phyloP scores from a whole-genome alignment of 2,329 filamentous ascomycete species.

The Esteya vermicola region DNA sequence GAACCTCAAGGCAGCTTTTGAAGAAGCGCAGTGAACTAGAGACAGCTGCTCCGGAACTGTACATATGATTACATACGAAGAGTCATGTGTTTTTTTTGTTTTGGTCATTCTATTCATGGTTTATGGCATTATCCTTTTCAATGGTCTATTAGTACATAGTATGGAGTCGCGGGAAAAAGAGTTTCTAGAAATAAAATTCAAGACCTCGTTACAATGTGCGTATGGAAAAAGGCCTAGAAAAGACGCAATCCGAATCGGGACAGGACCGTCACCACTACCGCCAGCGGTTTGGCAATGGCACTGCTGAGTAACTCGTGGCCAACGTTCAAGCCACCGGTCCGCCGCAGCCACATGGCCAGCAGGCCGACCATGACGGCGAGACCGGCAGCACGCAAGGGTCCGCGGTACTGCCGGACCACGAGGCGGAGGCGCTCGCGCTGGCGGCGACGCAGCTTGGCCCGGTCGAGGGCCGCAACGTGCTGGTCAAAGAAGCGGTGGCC shows the following conservation, averaged over 20 bases:
- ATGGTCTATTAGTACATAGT: neutral
- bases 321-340: conserved; percentile 18
- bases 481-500: conserved; percentile 53
- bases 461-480: conserved; percentile 59
- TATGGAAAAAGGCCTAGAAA: neutral
- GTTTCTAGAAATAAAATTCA: too few relatives aligned
- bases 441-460: conserved; percentile 44
- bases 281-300: neutral
- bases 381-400: conserved; percentile 46
- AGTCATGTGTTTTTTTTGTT: neutral
- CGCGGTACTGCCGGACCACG: conserved; percentile 47
- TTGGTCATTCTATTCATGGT: neutral
- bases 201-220: too few relatives aligned
- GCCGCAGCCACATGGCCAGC: conserved; percentile 53
- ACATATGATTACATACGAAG: neutral
- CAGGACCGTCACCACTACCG: neutral
- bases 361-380: conserved; percentile 53
- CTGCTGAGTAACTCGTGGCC: too few relatives aligned
- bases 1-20: conserved; percentile 43
- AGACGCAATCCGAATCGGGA: neutral
- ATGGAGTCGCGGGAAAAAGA: neutral
- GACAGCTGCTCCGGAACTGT: too few relatives aligned
- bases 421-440: conserved; percentile 23
- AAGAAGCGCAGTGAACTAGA: conserved; percentile 25
- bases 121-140: neutral